These are phyloP conservation scores for Myriosclerotinia duriaeana DNA, from an alignment of 2,329 filamentous ascomycete genomes.

Conservation along the genomic window DNA sequence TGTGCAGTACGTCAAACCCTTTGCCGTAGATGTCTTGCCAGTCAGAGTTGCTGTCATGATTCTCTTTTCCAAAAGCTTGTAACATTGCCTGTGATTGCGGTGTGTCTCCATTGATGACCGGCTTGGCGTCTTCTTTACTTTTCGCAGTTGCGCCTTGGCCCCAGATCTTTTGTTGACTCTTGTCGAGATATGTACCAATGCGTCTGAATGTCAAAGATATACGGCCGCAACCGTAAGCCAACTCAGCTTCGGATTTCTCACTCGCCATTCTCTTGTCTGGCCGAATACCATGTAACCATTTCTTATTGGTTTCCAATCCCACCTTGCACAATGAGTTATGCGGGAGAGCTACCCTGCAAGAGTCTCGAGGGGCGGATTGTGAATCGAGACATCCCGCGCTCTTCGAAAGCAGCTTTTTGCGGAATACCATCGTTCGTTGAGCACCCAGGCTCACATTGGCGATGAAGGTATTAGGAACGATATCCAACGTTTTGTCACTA, in stretches of 20 bases:
- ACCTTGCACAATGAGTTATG: constrained; percentile 89
- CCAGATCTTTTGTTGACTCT: constrained; percentile 71
- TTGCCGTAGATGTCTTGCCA: constrained; percentile 74
- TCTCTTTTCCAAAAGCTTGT: constrained; percentile 80
- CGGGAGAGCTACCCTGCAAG: constrained; percentile 67
- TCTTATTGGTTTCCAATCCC: constrained; percentile 75
- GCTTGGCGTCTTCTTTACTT: constrained; percentile 55
- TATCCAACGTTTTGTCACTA: constrained; percentile 94
- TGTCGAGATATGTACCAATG: constrained; percentile 81
- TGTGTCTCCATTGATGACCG: constrained; percentile 68
- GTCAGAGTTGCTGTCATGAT: constrained; percentile 68
- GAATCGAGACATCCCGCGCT: constrained; percentile 36
- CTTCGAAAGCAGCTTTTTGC: constrained; percentile 68
- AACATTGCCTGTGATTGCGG: constrained; percentile 68
- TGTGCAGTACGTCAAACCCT: constrained; percentile 82
- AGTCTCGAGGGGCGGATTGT: constrained; percentile 32
- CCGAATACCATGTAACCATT: constrained; percentile 90
- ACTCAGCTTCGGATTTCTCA: constrained; percentile 69
- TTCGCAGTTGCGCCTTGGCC: constrained; percentile 84
- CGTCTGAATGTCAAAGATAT: constrained; percentile 90
- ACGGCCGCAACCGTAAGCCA: constrained; percentile 70
- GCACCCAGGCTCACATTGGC: constrained; percentile 94
- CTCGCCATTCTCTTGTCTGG: constrained; percentile 72
- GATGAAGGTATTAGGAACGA: constrained; percentile 76
- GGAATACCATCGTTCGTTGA: constrained; percentile 83